Conservation (phyloP, 345 rosid genomes). For the Heritiera littoralis region DNA sequence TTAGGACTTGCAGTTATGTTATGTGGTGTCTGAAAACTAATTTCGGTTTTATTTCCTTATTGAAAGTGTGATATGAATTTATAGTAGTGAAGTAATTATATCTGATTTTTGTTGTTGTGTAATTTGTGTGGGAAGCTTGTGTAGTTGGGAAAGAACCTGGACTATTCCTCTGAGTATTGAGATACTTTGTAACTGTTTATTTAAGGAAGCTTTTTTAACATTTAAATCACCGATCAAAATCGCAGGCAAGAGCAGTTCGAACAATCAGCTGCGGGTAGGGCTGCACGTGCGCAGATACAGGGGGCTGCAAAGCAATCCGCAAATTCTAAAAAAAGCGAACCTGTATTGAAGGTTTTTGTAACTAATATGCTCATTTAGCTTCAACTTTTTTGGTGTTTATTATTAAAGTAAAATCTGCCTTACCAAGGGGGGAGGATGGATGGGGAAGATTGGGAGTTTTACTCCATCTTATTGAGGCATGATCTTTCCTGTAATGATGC, state of each 20-base stretch:
- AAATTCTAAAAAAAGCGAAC: constrained; percentile 72
- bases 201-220: background rate
- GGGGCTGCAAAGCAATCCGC: constrained; percentile 80
- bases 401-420: background rate
- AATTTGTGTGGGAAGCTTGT: background rate
- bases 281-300: constrained; percentile 75
- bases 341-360: constrained; percentile 27
- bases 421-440: background rate
- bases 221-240: constrained; percentile 2
- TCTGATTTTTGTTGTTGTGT: background rate
- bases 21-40: background rate
- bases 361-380: constrained; percentile 4
- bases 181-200: constrained; percentile 4
- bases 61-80: background rate
- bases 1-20: background rate
- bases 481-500: background rate
- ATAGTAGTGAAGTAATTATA: background rate
- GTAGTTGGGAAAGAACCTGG: background rate
- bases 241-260: constrained; percentile 82
- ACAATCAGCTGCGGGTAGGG: constrained; percentile 87
- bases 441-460: background rate
- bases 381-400: background rate
- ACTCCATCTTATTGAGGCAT: background rate
- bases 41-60: background rate
- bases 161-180: background rate